Base-by-base conservation (phyloP, 805 yeast species). In the Vanderwaltozyma verrucispora region DNA sequence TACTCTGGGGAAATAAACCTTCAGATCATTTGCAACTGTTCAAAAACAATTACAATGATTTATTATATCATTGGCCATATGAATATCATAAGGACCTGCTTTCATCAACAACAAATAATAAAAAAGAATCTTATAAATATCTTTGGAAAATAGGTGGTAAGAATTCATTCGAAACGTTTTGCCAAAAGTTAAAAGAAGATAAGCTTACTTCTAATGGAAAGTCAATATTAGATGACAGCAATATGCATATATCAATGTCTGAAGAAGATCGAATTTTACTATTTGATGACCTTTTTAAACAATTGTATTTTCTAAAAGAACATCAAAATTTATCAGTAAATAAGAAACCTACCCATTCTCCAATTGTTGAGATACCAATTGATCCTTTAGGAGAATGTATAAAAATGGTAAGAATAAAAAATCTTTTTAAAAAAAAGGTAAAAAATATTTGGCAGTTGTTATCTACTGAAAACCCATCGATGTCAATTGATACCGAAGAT, bases 11-110 rank as follows among this genome's bases (percentile, higher is more conserved):
- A 15, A 38, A 38, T 14, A 23, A 20, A 15, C 23, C 15, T 15
- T 30, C 36, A 26, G 19, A 31, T 12, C 41, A 38, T 31, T 35
- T 36, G 29, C 14, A 5, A 4, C 19, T 15, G 8, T 38, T 34
- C 17, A 27, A 35, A 6, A 27, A 34, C 14, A 13, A 34, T 16
- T 31, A 38, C 21, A 28, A 34, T 9, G 28, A 34, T 28, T 14
- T 34, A 8, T 20, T 35, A 5, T n/a, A 15, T 11, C 29, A 27
- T 17, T 38, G 41, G 41, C 41, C 41, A 3, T 34, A 14, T 35
- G 38, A 38, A n/a, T 21, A 23, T 13, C 41, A 38, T 32, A 32
- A 19, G 5, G 23, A 17, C 5, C 2, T 31, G 13, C 13, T 36
- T n/a, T 4, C 15, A 2, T 9, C 3, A 12, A 19, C 6, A 11